These are phyloP conservation scores for Themeda triandra DNA, from an alignment of 176 grass and related monocot species.

Conservation along the genomic window DNA sequence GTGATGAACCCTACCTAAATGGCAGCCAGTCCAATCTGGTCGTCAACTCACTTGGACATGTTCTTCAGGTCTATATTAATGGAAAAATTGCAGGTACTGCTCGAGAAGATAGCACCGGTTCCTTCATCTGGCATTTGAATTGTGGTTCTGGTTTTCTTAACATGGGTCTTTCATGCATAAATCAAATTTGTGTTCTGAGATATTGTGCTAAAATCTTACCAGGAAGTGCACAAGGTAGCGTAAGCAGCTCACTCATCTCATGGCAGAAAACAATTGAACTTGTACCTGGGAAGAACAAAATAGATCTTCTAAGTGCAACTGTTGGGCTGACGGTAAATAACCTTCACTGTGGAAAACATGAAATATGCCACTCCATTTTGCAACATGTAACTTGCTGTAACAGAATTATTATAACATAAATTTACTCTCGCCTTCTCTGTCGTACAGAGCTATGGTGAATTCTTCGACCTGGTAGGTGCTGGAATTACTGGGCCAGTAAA, in stretches of 20 bases:
- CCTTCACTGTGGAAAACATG: slow-evolving; percentile 7
- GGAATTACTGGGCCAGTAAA: slow-evolving; percentile 92
- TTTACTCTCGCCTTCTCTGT: background rate
- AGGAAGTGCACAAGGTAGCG: slow-evolving; percentile 64
- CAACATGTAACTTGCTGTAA: background rate
- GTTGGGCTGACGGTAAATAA: slow-evolving; percentile 79
- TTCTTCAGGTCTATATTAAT: slow-evolving; percentile 87
- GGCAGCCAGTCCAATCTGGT: slow-evolving; percentile 76
- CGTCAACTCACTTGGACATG: slow-evolving; percentile 83
- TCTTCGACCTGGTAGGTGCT: slow-evolving; percentile 86
- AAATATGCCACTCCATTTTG: background rate
- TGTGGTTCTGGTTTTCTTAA: slow-evolving; percentile 1
- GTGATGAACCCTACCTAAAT: slow-evolving; percentile 68
- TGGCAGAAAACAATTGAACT: slow-evolving; percentile 57
- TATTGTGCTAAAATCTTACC: slow-evolving; percentile 32
- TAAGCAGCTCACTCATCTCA: slow-evolving; percentile 43
- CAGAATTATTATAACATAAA: background rate
- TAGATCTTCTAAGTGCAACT: slow-evolving; percentile 94
- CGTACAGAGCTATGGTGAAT: slow-evolving; percentile 88
- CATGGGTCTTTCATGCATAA: background rate
- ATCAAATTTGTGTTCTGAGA: slow-evolving; percentile 25
- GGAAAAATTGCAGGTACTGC: slow-evolving; percentile 68
- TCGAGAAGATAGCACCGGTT: slow-evolving; percentile 7
- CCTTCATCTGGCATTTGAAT: slow-evolving; percentile 11
- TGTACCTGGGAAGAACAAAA: slow-evolving; percentile 75